Evolutionary conservation across 345 rosid genomes (phyloP).

Genomic region (Carallia pectinifolia): DNA sequence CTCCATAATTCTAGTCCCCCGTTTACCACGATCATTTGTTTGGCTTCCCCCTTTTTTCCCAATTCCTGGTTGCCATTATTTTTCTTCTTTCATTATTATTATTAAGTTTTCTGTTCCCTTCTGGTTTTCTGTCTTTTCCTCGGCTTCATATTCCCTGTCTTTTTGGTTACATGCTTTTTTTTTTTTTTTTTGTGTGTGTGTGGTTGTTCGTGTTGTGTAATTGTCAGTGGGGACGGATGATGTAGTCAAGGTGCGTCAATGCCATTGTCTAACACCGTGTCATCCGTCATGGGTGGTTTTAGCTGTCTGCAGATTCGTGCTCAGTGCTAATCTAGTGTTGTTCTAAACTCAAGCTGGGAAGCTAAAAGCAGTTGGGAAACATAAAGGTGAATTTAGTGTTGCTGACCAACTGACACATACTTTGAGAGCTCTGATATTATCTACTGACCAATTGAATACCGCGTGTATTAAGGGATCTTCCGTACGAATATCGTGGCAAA

Average conservation of each 20-base stretch:
- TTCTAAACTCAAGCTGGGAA: too few relatives aligned
- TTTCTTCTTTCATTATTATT: not conserved
- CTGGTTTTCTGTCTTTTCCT: not conserved
- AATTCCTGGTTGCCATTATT: conserved; percentile 5
- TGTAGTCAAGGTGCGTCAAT: conserved; percentile 2
- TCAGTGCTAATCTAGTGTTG: not conserved
- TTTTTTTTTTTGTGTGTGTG: not conserved
- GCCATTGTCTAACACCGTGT: not conserved
- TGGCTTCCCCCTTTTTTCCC: conserved; percentile 12
- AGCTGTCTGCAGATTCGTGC: not conserved
- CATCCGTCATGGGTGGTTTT: not conserved
- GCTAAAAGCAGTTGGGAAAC: not conserved
- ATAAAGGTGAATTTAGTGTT: not conserved
- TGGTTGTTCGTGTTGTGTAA: conserved; percentile 1
- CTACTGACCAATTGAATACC: not conserved
- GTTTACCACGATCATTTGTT: conserved; percentile 12
- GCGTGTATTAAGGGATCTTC: too few relatives aligned
- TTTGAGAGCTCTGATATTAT: not conserved
- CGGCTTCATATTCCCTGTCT: conserved; percentile 21
- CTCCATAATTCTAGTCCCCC: conserved; percentile 2
- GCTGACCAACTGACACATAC: not conserved
- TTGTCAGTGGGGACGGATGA: conserved; percentile 20
- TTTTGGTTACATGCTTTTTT: conserved; percentile 8
- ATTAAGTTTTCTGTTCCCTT: not conserved
- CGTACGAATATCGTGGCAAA: too few relatives aligned